Evolutionary conservation across 768 basidiomycete genomes (phyloP).

Genomic region (Dentipellis fragilis): DNA sequence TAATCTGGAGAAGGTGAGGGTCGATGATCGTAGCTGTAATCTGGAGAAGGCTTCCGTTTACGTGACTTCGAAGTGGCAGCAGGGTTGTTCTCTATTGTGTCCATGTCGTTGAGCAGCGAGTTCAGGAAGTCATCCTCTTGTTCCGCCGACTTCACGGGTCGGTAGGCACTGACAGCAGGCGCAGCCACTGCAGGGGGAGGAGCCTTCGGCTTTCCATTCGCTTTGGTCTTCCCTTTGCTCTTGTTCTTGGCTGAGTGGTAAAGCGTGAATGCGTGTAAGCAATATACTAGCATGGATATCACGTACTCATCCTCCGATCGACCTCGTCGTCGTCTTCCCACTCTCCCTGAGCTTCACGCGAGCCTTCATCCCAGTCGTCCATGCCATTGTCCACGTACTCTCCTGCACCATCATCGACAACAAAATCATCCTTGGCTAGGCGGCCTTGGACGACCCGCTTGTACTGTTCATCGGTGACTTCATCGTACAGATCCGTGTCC

Average conservation of each 20-base stretch:
- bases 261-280: constrained; percentile 1
- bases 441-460: constrained; percentile 73
- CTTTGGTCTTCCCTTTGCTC: constrained; percentile 29
- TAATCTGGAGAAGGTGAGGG: constrained; percentile 28
- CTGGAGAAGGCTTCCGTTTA: constrained; percentile 61
- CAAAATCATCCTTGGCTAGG: constrained; percentile 84
- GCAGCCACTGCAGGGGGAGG: constrained; percentile 31
- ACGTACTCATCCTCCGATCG: constrained; percentile 22
- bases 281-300: background rate
- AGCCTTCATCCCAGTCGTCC: constrained; percentile 79
- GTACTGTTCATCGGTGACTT: constrained; percentile 86
- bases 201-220: constrained; percentile 38
- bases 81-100: constrained; percentile 28
- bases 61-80: constrained; percentile 29
- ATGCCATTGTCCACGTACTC: constrained; percentile 96
- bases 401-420: constrained; percentile 83
- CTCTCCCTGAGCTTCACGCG: constrained; percentile 45
- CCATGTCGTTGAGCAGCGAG: constrained; percentile 64
- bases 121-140: constrained; percentile 90
- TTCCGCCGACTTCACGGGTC: constrained; percentile 61
- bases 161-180: constrained; percentile 71
- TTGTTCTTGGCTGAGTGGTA: constrained; percentile 29
- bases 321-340: constrained; percentile 22
- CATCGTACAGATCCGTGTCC: constrained; percentile 73
- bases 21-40: constrained; percentile 13